Evolutionary conservation across 2,329 filamentous ascomycete genomes (phyloP), one percentile per base, ranked within the genome.

Genomic region (Microascus cirrosus): DNA sequence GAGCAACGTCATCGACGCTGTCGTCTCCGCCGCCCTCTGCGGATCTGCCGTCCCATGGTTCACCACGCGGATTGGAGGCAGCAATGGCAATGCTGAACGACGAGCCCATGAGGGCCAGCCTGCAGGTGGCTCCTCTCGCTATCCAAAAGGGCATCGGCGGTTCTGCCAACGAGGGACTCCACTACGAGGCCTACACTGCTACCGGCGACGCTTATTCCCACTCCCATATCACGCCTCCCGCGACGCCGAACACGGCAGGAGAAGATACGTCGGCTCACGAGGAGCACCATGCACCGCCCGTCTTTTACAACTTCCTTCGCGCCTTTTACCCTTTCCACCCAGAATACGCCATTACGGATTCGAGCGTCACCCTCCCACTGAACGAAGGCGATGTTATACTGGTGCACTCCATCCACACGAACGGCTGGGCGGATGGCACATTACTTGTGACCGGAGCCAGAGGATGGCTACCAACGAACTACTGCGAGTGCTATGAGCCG

Each of bases 381-480:
- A 89, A 89, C 64, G 87, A 94, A 68, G 94, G 94, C 60, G 94
- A 99, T 67, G 83, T 99, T 54, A 87, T 99, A 57, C 74, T 99
- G 59, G 88, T 99, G 24, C 94, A 99, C 71, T 96, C 94, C 3
- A 89, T 97, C 63, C 94, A 99, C 71, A 94, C 90, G 60, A 99
- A 97, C 74, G 94, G 94, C 64, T 99, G 94, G 94, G 94, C 94
- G 35, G 94, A 99, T 70, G 94, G 94, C 56, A 99, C 94, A 1
- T 77, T 96, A 48, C 74, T 99, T 61, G 81, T 87, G 25, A 90
- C 91, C 2, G 93, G 93, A 28, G 87, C 88, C 55, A 82, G 94
- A 64, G 94, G 94, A 61, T 99, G 94, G 94, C 77, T 99, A 60
- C 94, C 94, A 2, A 99, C 94, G 10, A 99, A 99, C 71, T 99